Evolutionary conservation across 192 early-diverging fungal species (phyloP), one percentile per base, ranked within the genome.

Genomic region (Powellomyces hirtus): DNA sequence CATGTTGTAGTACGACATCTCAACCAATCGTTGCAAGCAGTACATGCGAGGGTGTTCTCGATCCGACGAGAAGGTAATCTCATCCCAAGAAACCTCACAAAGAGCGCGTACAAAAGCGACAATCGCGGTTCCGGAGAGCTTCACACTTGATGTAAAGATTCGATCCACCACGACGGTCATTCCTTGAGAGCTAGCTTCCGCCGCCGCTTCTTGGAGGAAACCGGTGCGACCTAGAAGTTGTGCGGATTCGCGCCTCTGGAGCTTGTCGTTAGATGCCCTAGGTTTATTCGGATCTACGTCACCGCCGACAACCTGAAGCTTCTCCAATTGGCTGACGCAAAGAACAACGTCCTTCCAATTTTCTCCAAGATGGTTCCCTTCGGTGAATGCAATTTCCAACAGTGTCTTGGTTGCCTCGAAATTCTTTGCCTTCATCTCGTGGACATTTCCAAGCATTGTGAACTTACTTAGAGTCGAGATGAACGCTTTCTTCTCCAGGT

Each of bases 1-100:
- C 95, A 98, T 98, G 79, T 98, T 98, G 81, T 98, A 98, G 80
- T 98, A 96, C 1, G 89, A 86, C 35, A 98, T 94, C 68, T 98
- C 95, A 1, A 98, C 94, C n/a, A 98, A 82, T 56, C 93, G 89
- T 63, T 94, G 94, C 59, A 98, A 80, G 75, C 90, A 94, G 81
- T 85, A 85, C 83, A 85, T 85, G 3, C 77, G 33, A 22, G 80
- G 81, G 29, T 79, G 77, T 51, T 81, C 79, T 33, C 56, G 70
- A 35, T 71, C 86, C 4, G 85, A 88, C 14, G 86, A 79, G 31
- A 67, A 71, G 0, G 74, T 68, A 34, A 97, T 93, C 69, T 97
- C 95, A 65, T 93, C 89, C 93, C 91, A 94, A 11, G 93, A 94
- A 0, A 90, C 89, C 24, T 84, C 77, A 68, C 92, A 94, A 64